Conservation (phyloP, 1,284 basidiomycete species). For the Mycosarcoma maydis region DNA sequence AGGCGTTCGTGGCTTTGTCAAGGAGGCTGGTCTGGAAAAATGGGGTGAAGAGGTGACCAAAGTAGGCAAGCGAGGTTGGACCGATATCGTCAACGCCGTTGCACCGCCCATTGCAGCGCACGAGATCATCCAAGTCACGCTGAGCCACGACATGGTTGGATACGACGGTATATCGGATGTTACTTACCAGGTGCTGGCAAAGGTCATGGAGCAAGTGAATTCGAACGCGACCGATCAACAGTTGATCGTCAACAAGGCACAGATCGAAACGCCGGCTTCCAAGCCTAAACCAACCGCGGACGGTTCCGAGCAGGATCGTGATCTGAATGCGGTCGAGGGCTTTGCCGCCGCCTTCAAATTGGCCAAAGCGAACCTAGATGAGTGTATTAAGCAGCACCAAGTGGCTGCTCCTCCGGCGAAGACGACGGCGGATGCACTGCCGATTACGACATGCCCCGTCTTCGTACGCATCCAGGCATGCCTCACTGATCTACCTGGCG, state of each 20-base stretch:
- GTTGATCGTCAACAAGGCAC: conserved; percentile 60
- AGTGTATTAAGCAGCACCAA: conserved; percentile 80
- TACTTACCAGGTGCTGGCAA: conserved; percentile 74
- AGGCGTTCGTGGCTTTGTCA: conserved; percentile 56
- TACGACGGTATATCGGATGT: conserved; percentile 95
- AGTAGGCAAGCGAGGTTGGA: conserved; percentile 60
- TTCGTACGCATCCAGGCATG: conserved; percentile 90
- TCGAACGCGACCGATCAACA: conserved; percentile 51
- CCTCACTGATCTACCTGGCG: conserved; percentile 42
- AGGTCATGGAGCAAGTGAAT: conserved; percentile 63
- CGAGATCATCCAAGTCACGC: conserved; percentile 94
- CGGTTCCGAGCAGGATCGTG: conserved; percentile 68
- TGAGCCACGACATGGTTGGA: conserved; percentile 89
- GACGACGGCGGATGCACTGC: conserved; percentile 65
- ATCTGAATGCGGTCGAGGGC: conserved; percentile 84
- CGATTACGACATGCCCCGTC: conserved; percentile 87
- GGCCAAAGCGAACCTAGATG: conserved; percentile 76
- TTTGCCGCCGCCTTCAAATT: conserved; percentile 83
- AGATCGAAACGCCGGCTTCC: conserved; percentile 22
- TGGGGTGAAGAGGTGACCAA: conserved; percentile 57
- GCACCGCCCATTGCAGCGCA: conserved; percentile 98
- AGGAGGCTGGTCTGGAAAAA: conserved; percentile 57
- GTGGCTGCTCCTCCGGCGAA: conserved; percentile 48
- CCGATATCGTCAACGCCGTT: conserved; percentile 90
- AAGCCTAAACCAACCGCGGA: conserved; percentile 25